Base-by-base conservation (phyloP, 192 early-diverging fungal genomes). In the Anaeromyces robustus region DNA sequence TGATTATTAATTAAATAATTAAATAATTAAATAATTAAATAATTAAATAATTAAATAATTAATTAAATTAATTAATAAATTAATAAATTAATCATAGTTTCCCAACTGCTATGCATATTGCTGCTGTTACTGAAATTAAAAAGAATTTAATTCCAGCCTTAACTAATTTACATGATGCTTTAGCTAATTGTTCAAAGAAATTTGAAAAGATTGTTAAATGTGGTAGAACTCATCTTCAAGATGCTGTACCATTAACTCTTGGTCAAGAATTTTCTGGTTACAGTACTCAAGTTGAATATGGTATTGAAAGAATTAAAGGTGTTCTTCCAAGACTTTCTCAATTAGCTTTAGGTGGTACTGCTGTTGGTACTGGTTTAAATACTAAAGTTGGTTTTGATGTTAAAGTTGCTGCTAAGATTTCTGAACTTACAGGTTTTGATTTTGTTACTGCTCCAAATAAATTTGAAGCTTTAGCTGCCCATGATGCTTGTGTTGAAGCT, bases 221-320 rank as follows among this genome's bases (percentile, higher is more conserved):
- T 87, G 98, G 98, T 82, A 92, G 98, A 78, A 99, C 98, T 14
- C 98, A 99, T 84, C 90, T 97, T 83, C 96, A 98, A 82, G 98
- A 99, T 86, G 98, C 98, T 41, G 97, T 96, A 32, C 97, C 98
- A 30, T 88, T 99, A 84, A 97, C 97, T 30, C 92, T 99, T 79
- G 96, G 97, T 78, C 95, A 98, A 85, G 98, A 99, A 89, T 97
- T 99, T 84, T 96, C 95, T 39, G 98, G 98, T n/a, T 99, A 96
- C 84, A 88, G 87, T n/a, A 77, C 30, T 37, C 81, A 82, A 43
- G 78, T 84, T n/a, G 91, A 89, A 82, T 96, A 93, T 81, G 94
- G 93, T 59, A 92, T 98, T 78, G 92, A 95, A 84, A 93, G 97
- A 82, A 92, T 98, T 80, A 87, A 97, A 86, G 87, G 84, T 26